phyloP scores from a whole-genome alignment of 1,139 yeast genomes.

The Suhomyces coccinellae region DNA sequence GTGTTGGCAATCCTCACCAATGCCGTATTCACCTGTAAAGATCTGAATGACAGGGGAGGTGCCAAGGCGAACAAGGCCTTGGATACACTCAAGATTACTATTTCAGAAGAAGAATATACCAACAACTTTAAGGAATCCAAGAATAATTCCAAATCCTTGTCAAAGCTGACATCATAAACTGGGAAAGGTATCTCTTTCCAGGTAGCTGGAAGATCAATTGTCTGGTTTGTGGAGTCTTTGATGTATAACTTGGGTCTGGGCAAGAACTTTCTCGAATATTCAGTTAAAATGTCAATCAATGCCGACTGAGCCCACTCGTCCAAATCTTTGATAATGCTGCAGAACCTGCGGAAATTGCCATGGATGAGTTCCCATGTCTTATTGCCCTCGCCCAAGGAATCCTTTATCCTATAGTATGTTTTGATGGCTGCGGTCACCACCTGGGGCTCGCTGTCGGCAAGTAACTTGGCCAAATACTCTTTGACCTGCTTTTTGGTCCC shows the following conservation, averaged over 20 bases:
- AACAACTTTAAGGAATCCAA: slow-evolving; percentile 47
- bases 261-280: slow-evolving; percentile 63
- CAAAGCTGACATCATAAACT: slow-evolving; percentile 44
- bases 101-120: slow-evolving; percentile 53
- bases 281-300: slow-evolving; percentile 61
- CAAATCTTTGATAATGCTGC: slow-evolving; percentile 53
- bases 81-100: slow-evolving; percentile 62
- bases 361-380: slow-evolving; percentile 69
- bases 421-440: slow-evolving; percentile 75
- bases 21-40: slow-evolving; percentile 50
- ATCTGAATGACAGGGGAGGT: slow-evolving; percentile 50
- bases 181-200: slow-evolving; percentile 29
- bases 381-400: slow-evolving; percentile 20
- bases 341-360: slow-evolving; percentile 63
- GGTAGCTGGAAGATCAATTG: slow-evolving; percentile 42
- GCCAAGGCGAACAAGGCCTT: slow-evolving; percentile 56
- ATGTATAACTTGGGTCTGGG: slow-evolving; percentile 48
- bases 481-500: slow-evolving; percentile 39
- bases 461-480: slow-evolving; percentile 50
- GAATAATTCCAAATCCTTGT: slow-evolving; percentile 58
- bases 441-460: slow-evolving; percentile 61
- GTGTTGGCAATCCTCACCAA: slow-evolving; percentile 45
- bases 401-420: slow-evolving; percentile 50
- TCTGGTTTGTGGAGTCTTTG: slow-evolving; percentile 24
- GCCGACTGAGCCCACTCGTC: slow-evolving; percentile 78